These are phyloP conservation scores for Pseudocercospora eumusae DNA, from an alignment of 2,329 filamentous ascomycete genomes.

Conservation along the genomic window DNA sequence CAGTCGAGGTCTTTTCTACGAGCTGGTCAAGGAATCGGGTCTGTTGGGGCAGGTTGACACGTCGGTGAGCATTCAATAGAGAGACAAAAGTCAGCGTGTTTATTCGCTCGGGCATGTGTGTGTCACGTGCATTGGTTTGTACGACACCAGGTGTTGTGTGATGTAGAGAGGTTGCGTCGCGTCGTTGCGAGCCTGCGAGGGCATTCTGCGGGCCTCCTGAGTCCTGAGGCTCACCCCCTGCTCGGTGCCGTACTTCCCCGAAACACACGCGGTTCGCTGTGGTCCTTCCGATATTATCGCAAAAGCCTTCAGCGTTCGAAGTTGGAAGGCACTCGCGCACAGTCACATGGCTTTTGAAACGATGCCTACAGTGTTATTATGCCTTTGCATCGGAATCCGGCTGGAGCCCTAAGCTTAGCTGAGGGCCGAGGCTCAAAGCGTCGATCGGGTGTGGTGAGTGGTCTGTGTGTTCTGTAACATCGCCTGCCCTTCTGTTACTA, in stretches of 20 bases:
- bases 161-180: background rate
- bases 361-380: no score
- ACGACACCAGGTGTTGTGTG: slow-evolving; percentile 13
- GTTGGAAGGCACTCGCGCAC: no score
- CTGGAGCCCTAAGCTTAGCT: no score
- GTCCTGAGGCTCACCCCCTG: no score
- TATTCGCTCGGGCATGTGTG: background rate
- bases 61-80: slow-evolving; percentile 21
- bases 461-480: no score
- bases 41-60: slow-evolving; percentile 55
- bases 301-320: no score
- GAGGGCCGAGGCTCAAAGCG: no score
- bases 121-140: slow-evolving; percentile 14
- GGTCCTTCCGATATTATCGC: background rate
- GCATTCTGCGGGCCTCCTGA: slow-evolving; percentile 1
- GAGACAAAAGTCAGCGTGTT: background rate
- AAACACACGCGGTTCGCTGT: background rate
- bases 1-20: slow-evolving; percentile 78
- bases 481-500: no score
- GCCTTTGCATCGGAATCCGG: background rate
- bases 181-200: background rate
- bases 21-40: slow-evolving; percentile 87
- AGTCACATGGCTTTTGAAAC: background rate
- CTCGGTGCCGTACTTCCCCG: slow-evolving; percentile 11
- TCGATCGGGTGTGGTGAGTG: no score